These are phyloP conservation scores for Debaryomyces nepalensis DNA, from an alignment of 1,139 yeast species.

Conservation along the genomic window DNA sequence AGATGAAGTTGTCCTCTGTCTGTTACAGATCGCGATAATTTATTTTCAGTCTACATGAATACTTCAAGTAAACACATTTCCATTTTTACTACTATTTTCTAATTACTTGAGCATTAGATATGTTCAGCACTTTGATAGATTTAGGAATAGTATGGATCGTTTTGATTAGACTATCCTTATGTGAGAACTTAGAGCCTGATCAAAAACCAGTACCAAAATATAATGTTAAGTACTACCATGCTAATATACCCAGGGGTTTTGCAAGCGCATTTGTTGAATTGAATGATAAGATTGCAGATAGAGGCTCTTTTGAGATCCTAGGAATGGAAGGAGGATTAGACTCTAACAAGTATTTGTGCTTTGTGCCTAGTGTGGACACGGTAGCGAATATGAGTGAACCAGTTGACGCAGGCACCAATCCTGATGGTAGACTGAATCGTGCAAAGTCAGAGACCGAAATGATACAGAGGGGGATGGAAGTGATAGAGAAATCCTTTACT, in stretches of 20 bases:
- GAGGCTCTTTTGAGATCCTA: conserved; percentile 29
- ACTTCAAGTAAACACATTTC: background rate
- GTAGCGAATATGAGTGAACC: background rate
- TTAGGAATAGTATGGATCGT: background rate
- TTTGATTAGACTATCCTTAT: background rate
- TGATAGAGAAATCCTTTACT: conserved; percentile 28
- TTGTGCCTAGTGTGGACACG: conserved; percentile 21
- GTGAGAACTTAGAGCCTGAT: background rate
- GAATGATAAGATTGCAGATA: conserved; percentile 13
- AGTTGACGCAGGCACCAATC: background rate
- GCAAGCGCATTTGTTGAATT: conserved; percentile 18
- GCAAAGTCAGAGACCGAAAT: conserved; percentile 7
- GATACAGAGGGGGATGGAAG: conserved; percentile 23
- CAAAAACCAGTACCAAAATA: conserved; percentile 19
- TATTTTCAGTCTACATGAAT: background rate
- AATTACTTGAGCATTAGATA: background rate
- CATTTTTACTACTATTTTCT: background rate
- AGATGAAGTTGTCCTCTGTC: background rate
- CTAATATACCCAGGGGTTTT: conserved; percentile 18
- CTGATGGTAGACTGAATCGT: background rate
- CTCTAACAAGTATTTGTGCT: conserved; percentile 24
- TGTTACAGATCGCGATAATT: conserved; percentile 7
- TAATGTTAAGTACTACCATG: conserved; percentile 22
- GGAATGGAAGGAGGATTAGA: conserved; percentile 17
- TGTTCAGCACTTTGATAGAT: background rate